A percentile compares a stretch with the other conserved stretches of the same genome.
Conservation (phyloP, 176 grass and related monocot genomes). For the Rhynchospora breviuscula region DNA sequence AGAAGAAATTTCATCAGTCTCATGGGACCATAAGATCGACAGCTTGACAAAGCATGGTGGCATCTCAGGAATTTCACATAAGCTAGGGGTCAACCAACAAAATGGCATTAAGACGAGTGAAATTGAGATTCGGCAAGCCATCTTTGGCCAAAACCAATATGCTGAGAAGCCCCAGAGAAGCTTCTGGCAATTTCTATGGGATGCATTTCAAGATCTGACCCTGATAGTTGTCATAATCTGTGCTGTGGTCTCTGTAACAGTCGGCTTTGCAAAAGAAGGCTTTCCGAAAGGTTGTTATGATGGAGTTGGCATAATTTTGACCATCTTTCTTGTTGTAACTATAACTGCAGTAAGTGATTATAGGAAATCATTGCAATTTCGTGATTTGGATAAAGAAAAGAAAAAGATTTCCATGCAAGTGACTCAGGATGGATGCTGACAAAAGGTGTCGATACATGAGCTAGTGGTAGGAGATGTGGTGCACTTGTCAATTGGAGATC, state of each 20-base stretch:
- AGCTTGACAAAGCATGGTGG: conserved; percentile 49
- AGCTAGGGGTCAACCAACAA: conserved; percentile 56
- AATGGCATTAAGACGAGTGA: conserved; percentile 55
- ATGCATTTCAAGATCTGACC: conserved; percentile 87
- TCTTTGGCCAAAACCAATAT: conserved; percentile 75
- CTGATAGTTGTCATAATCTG: conserved; percentile 75
- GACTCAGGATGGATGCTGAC: conserved; percentile 68
- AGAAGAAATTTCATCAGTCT: conserved; percentile 69
- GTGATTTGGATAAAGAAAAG: conserved; percentile 96
- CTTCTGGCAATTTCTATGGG: conserved; percentile 90
- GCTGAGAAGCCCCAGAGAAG: conserved; percentile 67
- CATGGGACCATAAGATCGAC: conserved; percentile 61
- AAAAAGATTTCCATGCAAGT: conserved; percentile 90
- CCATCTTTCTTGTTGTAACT: conserved; percentile 61
- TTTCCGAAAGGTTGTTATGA: conserved; percentile 72
- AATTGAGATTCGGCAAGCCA: conserved; percentile 38
- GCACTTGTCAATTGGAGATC: conserved; percentile 82
- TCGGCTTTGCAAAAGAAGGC: conserved; percentile 80
- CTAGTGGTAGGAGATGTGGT: conserved; percentile 83
- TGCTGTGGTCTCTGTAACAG: conserved; percentile 56
- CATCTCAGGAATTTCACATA: conserved; percentile 50
- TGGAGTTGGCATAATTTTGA: conserved; percentile 77
- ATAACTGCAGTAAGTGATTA: conserved; percentile 94
- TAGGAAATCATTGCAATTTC: conserved; percentile 88
- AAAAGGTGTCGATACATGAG: conserved; percentile 93